Percentiles rank a stretch among this genome's conserved stretches.
phyloP scores from a whole-genome alignment of 768 basidiomycete genomes.

The Neoboletus magnificus region DNA sequence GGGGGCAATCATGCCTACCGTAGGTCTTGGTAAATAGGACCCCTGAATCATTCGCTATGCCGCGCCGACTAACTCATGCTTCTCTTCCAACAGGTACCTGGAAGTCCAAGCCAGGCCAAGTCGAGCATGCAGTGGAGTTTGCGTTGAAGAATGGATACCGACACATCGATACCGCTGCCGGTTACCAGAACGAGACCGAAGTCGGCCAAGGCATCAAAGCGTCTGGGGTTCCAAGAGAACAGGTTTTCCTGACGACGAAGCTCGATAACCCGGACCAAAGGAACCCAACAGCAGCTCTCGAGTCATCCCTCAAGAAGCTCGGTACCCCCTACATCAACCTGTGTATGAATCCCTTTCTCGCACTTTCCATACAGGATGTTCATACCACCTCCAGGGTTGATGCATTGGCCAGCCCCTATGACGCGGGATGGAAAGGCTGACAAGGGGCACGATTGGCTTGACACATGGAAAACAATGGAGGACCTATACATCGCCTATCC shows the following conservation, averaged over 20 bases:
- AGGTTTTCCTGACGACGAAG: constrained; percentile 82
- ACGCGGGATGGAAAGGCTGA: constrained; percentile 51
- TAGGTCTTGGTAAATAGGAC: constrained; percentile 54
- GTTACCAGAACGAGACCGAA: constrained; percentile 72
- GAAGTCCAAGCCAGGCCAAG: constrained; percentile 68
- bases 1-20: constrained; percentile 70
- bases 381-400: constrained; percentile 47
- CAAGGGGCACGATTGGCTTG: constrained; percentile 56
- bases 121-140: constrained; percentile 68
- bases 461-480: constrained; percentile 82
- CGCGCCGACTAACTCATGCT: not conserved
- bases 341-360: constrained; percentile 40
- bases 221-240: constrained; percentile 66
- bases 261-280: constrained; percentile 63
- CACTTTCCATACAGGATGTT: not conserved
- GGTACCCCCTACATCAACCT: constrained; percentile 78
- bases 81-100: constrained; percentile 58
- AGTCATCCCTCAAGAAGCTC: constrained; percentile 64
- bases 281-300: constrained; percentile 57
- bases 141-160: constrained; percentile 75
- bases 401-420: constrained; percentile 85
- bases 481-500: constrained; percentile 59
- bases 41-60: not conserved
- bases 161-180: constrained; percentile 69
- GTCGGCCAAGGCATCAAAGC: constrained; percentile 76